Conservation (phyloP, 768 basidiomycete genomes). For the Termitomyces sp. region DNA sequence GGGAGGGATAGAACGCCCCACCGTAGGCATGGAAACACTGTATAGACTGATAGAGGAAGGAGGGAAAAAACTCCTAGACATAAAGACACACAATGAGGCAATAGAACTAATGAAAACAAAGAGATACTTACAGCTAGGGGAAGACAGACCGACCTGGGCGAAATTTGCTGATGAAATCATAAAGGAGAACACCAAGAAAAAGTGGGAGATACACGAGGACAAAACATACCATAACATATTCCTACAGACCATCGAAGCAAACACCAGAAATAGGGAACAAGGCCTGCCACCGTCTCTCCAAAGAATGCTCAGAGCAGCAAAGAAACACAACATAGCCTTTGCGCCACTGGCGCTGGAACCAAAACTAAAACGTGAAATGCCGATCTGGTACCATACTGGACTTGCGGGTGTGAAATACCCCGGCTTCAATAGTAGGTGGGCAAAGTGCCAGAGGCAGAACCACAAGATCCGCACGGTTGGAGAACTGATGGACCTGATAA, state of each 20-base stretch:
- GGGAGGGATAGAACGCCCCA: slow-evolving; percentile 13
- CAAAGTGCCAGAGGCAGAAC: too few relatives aligned
- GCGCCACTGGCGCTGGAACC: background rate
- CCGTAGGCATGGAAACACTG: slow-evolving; percentile 18
- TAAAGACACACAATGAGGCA: slow-evolving; percentile 15
- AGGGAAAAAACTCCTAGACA: background rate
- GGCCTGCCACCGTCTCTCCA: too few relatives aligned
- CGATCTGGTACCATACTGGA: background rate
- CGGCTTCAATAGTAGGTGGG: too few relatives aligned
- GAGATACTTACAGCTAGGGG: background rate
- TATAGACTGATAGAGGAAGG: background rate
- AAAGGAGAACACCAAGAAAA: background rate
- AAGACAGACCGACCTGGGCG: background rate
- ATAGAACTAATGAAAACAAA: slow-evolving; percentile 22
- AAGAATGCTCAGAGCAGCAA: background rate
- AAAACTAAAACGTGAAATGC: too few relatives aligned
- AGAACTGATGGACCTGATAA: too few relatives aligned
- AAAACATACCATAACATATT: background rate
- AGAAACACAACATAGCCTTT: background rate
- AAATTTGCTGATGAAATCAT: background rate
- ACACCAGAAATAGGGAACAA: background rate
- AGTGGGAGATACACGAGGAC: background rate
- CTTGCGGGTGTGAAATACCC: too few relatives aligned
- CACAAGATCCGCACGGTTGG: too few relatives aligned
- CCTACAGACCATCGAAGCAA: background rate